Evolutionary conservation across 2,329 filamentous ascomycete genomes (phyloP).

Genomic region (Grosmannia penicillata): DNA sequence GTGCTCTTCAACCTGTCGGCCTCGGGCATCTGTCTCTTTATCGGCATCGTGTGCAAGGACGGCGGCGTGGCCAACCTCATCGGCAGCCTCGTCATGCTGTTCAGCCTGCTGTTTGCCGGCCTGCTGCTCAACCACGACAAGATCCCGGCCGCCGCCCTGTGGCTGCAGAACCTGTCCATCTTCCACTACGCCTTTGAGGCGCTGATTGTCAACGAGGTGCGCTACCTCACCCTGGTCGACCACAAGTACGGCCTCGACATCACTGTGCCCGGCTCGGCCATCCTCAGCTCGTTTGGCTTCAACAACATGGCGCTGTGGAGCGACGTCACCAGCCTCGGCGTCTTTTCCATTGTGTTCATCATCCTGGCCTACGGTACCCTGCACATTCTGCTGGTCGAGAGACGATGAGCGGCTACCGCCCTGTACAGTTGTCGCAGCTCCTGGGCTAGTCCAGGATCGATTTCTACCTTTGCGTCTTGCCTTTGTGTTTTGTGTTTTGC

Average conservation of each 20-base stretch:
- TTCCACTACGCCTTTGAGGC: constrained; percentile 98
- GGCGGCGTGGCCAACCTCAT: constrained; percentile 83
- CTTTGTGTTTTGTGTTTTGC: neutral
- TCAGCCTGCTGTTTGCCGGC: constrained; percentile 87
- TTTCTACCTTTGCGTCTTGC: neutral
- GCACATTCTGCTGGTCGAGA: constrained; percentile 88
- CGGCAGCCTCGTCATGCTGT: constrained; percentile 91
- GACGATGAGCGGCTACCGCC: no score
- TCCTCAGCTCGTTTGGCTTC: constrained; percentile 90
- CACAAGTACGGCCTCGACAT: constrained; percentile 95
- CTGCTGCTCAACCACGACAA: constrained; percentile 89
- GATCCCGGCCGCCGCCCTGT: constrained; percentile 70
- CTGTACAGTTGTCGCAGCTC: neutral
- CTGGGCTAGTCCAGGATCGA: neutral
- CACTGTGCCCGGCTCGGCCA: constrained; percentile 85
- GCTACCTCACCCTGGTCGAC: constrained; percentile 76
- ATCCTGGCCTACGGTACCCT: constrained; percentile 81
- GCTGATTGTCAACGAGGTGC: constrained; percentile 92
- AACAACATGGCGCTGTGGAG: constrained; percentile 73
- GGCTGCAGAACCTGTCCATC: constrained; percentile 88
- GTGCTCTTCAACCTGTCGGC: constrained; percentile 94
- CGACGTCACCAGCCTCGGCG: constrained; percentile 66
- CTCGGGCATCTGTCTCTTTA: constrained; percentile 85
- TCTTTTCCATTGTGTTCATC: constrained; percentile 74
- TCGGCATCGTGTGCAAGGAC: constrained; percentile 90